Percentiles rank a stretch among this genome's conserved stretches.
Evolutionary conservation across 352 stramenopile species (phyloP).

Genomic region (Blastocystis sp.): DNA sequence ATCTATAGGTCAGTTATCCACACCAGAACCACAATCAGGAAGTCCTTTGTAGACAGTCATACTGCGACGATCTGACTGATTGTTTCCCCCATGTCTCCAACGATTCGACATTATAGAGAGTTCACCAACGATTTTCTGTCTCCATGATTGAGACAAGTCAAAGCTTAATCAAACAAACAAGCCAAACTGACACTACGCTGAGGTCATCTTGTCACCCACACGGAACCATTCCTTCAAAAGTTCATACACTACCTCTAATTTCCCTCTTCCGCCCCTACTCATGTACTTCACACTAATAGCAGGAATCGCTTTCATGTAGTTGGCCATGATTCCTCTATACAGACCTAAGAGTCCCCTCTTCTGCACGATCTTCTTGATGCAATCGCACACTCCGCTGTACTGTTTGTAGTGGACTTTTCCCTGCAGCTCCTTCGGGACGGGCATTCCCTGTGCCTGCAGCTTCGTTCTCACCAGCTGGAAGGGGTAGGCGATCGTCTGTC

Average conservation of each 20-base stretch:
- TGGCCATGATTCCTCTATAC: constrained; percentile 63
- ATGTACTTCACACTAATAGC: constrained; percentile 63
- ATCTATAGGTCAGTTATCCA: not conserved
- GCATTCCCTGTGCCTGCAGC: constrained; percentile 65
- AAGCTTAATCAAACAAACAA: not conserved
- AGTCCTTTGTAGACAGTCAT: constrained; percentile 9
- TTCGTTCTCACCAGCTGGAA: constrained; percentile 64
- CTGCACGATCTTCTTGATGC: constrained; percentile 63
- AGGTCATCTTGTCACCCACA: constrained; percentile 58
- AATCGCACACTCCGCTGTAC: constrained; percentile 63
- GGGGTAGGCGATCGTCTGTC: constrained; percentile 63
- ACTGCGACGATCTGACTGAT: not conserved
- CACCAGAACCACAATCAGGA: constrained; percentile 4
- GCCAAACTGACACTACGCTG: not conserved
- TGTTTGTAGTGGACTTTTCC: constrained; percentile 40
- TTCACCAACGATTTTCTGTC: not conserved
- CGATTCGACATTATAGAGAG: constrained; percentile 15
- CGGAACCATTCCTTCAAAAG: constrained; percentile 54
- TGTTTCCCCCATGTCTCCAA: not conserved
- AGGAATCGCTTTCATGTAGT: constrained; percentile 64
- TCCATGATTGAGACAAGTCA: not conserved
- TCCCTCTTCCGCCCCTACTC: not conserved
- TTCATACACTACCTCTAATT: constrained; percentile 23
- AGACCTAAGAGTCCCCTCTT: constrained; percentile 60
- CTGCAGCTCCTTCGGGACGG: not conserved